Evolutionary conservation across 2,329 filamentous ascomycete genomes (phyloP).

Genomic region (Xylariaceae sp.): DNA sequence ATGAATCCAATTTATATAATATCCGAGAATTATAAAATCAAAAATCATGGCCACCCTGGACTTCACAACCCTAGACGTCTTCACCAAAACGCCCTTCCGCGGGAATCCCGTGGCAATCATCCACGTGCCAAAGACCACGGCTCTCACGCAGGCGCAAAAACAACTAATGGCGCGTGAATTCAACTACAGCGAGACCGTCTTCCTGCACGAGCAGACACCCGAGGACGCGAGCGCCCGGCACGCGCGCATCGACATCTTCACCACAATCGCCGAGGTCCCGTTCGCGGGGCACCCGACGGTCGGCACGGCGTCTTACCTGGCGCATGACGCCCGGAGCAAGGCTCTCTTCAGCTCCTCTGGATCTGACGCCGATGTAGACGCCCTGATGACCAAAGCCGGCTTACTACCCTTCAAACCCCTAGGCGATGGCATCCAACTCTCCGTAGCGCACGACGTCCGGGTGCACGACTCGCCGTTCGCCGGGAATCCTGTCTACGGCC

Average conservation of each 20-base stretch:
- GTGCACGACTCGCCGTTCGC: slow-evolving; percentile 45
- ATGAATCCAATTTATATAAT: too few relatives aligned
- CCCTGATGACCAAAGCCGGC: slow-evolving; percentile 53
- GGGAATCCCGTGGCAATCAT: slow-evolving; percentile 61
- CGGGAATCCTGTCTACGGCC: slow-evolving; percentile 22
- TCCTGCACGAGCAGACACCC: slow-evolving; percentile 46
- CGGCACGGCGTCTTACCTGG: slow-evolving; percentile 49
- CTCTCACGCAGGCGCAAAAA: slow-evolving; percentile 49
- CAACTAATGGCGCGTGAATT: slow-evolving; percentile 58
- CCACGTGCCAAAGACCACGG: slow-evolving; percentile 41
- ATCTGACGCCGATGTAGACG: too few relatives aligned
- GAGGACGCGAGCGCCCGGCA: slow-evolving; percentile 32
- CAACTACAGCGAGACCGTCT: slow-evolving; percentile 60
- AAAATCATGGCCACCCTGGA: slow-evolving; percentile 33
- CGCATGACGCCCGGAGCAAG: slow-evolving; percentile 29
- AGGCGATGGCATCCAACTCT: slow-evolving; percentile 52
- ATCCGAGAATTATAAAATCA: too few relatives aligned
- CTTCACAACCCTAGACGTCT: slow-evolving; percentile 55
- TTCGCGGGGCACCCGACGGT: slow-evolving; percentile 62
- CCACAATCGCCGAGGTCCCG: slow-evolving; percentile 47
- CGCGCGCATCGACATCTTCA: slow-evolving; percentile 56
- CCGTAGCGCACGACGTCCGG: slow-evolving; percentile 63
- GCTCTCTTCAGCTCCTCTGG: too few relatives aligned
- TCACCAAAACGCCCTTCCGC: slow-evolving; percentile 45
- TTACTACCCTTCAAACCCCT: slow-evolving; percentile 42